Evolutionary conservation across 1,284 basidiomycete species (phyloP), one percentile per base, ranked within the genome.

Genomic region (Omphalotus olearius): DNA sequence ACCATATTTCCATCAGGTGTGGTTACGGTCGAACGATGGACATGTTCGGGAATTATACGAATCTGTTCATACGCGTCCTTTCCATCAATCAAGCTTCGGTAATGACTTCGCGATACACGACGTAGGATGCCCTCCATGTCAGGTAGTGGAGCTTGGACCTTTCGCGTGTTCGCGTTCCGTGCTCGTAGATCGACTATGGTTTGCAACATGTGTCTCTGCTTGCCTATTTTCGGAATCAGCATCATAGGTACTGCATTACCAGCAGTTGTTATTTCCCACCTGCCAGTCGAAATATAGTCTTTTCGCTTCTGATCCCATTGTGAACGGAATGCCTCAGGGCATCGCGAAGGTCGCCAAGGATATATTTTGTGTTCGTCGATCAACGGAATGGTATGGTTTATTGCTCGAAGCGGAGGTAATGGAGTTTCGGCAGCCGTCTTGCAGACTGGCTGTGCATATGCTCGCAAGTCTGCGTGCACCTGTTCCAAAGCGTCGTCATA

Each of bases 1-100:
- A 61, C 52, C 65, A 70, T 68, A 9, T 62, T 69, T 0, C 68
- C 62, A 37, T 65, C 58, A 0, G 65, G 65, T 0, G 61, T 66
- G 0, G 56, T 61, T 0, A 69, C 58, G 0, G 59, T 36, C 0
- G 58, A 58, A 0, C 53, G 28, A 3, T 13, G 18, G 11, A 69
- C 62, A 26, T 70, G 61, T n/a, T 66, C 63, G 0, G 62, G 60
- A 0, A 60, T 35, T 0, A 70, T 57, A 0, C 53, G 44, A 1
- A 70, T 66, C 17, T 70, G 66, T 25, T 70, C 62, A 17, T 70
- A 71, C 28, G 50, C 50, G 17, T 51, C 50, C 43, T 51, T 51
- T 6, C 50, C 50, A 30, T 51, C 50, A 14, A 51, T 45, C 14
- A 48, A 40, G 18, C 40, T 20, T n/a, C n/a, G n/a, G n/a, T n/a